Evolutionary conservation across 306 rosid species (phyloP), one percentile per base, ranked within the genome.

Genomic region (Prunus padus): DNA sequence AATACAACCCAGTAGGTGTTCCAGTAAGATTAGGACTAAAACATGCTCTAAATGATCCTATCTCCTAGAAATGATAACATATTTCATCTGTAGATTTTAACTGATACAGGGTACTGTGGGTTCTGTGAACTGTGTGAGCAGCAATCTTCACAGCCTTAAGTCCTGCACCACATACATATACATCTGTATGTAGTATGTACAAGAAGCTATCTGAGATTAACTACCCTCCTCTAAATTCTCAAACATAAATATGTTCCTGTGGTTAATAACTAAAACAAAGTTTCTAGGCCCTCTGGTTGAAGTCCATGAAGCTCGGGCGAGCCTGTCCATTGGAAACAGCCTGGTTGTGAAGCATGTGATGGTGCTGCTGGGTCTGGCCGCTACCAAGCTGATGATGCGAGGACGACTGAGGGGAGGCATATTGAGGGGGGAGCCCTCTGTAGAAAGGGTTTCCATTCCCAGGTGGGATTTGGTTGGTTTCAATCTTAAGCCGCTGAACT

Each of bases 401-500:
- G 54, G 84, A 80, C 5, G 87, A 64, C 71, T 89, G 98, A 22
- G 77, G 80, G 23, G 90, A 22, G 26, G 84, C 77, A 47, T 86
- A 92, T 60, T 90, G 99, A 50, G 89, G 82, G 47, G 87, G 88
- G 15, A 92, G 61, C 46, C 89, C 93, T 65, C 88, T 75, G 71
- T 66, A 85, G 77, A 88, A 86, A 55, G 89, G 83, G 81, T 82
- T 84, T 31, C 93, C 88, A 28, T 82, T 79, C 4, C 87, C 78
- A 22, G 83, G 82, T 13, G 85, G 88, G 31, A 82, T 66, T 26
- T 82, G 83, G 59, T 68, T 88, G 5, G 85, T 82, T 64, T 87
- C 90, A 2, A 86, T 86, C 92, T 94, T 89, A n/a, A 95, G 99
- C 76, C 92, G 89, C 78, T 92, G 91, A 67, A 92, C 85, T 89